Percentiles rank a stretch among this genome's conserved stretches.
phyloP scores from a whole-genome alignment of 78 protist species.

The Pigoraptor vietnamica region DNA sequence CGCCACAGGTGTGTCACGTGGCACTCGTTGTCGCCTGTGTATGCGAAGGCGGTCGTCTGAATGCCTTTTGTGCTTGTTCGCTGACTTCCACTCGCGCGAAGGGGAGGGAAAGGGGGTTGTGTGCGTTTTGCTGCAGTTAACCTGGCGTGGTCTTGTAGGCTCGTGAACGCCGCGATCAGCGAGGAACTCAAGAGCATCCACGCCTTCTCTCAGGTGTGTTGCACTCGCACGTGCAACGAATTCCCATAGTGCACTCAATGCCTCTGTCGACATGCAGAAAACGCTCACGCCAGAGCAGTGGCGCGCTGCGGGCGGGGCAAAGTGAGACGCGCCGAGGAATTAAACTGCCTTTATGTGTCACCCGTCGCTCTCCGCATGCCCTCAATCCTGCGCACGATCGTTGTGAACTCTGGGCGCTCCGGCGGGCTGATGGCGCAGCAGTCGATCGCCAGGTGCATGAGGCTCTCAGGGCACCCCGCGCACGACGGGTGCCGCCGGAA shows the following conservation, averaged over 20 bases:
- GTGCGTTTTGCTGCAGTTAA: no score
- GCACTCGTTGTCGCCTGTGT: neutral
- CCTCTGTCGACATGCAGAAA: neutral
- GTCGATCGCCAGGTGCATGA: neutral
- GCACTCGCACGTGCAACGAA: no score
- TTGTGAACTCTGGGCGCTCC: neutral
- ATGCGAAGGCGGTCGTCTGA: no score
- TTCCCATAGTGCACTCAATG: no score
- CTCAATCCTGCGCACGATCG: neutral
- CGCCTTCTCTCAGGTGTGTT: constrained; percentile 1
- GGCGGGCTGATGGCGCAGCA: neutral
- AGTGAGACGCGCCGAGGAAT: no score
- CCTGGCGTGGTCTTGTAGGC: neutral
- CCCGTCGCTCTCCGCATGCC: neutral
- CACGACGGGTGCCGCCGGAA: neutral
- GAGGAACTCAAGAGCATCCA: neutral
- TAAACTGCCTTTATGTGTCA: no score
- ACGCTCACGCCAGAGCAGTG: neutral
- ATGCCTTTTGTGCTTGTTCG: no score
- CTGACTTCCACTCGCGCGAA: no score
- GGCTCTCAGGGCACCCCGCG: neutral
- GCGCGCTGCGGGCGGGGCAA: no score
- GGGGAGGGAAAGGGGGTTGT: no score
- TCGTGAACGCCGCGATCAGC: neutral
- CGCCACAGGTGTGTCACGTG: neutral